Base-by-base conservation (phyloP, 177 flowering plant genomes). In the Vitis hybrid region DNA sequence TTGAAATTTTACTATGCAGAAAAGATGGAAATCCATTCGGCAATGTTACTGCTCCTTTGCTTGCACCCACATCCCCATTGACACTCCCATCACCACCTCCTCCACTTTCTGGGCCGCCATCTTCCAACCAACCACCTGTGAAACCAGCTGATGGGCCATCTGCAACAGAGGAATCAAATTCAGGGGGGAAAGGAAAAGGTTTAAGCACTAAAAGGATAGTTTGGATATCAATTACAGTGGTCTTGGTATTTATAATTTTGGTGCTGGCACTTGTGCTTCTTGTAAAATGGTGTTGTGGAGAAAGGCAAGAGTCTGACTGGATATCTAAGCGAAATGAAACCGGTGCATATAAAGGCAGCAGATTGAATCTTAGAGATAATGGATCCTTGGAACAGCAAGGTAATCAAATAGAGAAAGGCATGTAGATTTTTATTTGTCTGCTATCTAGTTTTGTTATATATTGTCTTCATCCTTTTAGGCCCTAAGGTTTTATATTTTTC, bases 1-100 rank as follows among this genome's bases (percentile, higher is more conserved):
- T 14, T 78, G 70, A 21, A 30, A 32, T 72, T 40, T 35, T 61
- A 14, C 30, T 13, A 12, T 81, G 85, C 96, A 94, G 99, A 71
- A 86, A 82, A 74, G 89, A 81, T 76, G 99, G 99, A 49, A 95
- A 95, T 65, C 94, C 86, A 8, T 95, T 93, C 64, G 92, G 90
- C 78, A 72, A 88, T 46, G 79, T 83, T 62, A 68, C 78, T 60
- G 62, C 87, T 54, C 87, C 91, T 62, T 60, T 81, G 19, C 72
- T 84, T 54, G 19, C 85, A 9, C 74, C 83, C 7, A 0, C 72
- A 46, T 73, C 83, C 7, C 76, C 80, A 52, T 11, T 55, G 8
- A 52, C 72, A 60, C 67, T 71, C 46, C 79, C 79, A 55, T 13
- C 79, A n/a, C 71, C 55, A 30, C 14, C 80, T 8, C 80, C 87